Evolutionary conservation across 306 rosid species (phyloP).

Genomic region (Trichosanthes truncata): DNA sequence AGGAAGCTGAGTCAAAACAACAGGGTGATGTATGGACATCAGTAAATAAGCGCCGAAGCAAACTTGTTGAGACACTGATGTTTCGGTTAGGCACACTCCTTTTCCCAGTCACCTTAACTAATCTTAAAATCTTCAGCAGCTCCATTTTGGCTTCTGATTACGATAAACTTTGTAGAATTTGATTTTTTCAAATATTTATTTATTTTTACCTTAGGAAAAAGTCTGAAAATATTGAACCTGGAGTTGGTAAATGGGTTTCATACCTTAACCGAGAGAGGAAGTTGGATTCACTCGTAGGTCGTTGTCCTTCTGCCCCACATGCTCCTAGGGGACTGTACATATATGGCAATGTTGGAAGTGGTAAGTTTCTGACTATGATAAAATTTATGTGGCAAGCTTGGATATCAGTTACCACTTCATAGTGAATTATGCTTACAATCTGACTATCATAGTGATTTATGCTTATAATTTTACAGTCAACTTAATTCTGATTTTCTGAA

Average conservation of each 20-base stretch:
- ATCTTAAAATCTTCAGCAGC: not conserved
- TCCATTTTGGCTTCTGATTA: not conserved
- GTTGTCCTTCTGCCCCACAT: constrained; percentile 69
- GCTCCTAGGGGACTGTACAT: constrained; percentile 89
- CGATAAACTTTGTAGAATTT: not conserved
- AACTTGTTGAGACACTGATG: constrained; percentile 46
- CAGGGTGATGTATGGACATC: constrained; percentile 39
- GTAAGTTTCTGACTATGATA: constrained; percentile 26
- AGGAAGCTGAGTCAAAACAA: constrained; percentile 63
- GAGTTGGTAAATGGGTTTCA: constrained; percentile 97
- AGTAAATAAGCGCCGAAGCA: constrained; percentile 24
- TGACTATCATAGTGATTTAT: not conserved
- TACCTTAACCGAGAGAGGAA: constrained; percentile 88
- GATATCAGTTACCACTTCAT: constrained; percentile 6
- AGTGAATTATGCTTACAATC: not conserved
- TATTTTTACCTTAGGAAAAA: constrained; percentile 38
- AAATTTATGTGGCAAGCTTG: constrained; percentile 13
- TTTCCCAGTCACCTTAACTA: not conserved
- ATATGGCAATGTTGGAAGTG: constrained; percentile 94
- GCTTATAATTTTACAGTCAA: not conserved
- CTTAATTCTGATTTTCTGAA: not conserved
- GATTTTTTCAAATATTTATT: not conserved
- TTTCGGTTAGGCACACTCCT: constrained; percentile 31
- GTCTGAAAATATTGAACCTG: constrained; percentile 53
- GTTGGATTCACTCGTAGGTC: constrained; percentile 69